Evolutionary conservation across 108 stramenopile genomes (phyloP), one percentile per base, ranked within the genome.

Genomic region (Fragilaria radians): DNA sequence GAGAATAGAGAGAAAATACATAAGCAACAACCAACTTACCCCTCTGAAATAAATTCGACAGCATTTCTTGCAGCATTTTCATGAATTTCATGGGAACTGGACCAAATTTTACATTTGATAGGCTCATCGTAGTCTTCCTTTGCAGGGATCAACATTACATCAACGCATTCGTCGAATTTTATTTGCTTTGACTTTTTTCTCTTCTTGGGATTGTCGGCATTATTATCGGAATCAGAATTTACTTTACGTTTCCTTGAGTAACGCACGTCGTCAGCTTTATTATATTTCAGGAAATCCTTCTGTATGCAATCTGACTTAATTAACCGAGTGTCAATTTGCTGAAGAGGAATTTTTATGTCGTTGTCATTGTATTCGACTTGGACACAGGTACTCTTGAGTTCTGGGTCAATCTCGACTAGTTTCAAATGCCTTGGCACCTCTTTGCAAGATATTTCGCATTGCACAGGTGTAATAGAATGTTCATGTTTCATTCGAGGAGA

Each of bases 41-140:
- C 87, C 61, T 88, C 87, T 1, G 60, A 52, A 7, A 74, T 75
- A 67, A 88, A 88, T 48, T 88, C 87, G 1, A 84, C 7, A 4
- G 78, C 62, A 54, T 88, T 88, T 1, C 87, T 57, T 26, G 75
- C 59, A 9, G 81, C 83, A 53, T 84, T 84, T 28, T 78, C 66
- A 19, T 82, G 71, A 1, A 88, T 57, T 26, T 84, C 83, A 26
- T 52, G 52, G 7, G 71, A 72, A 56, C 71, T 79, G n/a, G 71
- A 68, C 83, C 83, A 88, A 32, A 88, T 26, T 31, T 70, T 67
- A 47, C 61, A 56, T 32, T 70, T 50, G 21, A 74, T 70, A 2
- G 74, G 68, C 45, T 67, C 51, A 32, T 73, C 73, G 57, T 88
- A 88, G 47, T 88, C 87, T 18, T 48, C 53, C 22, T 73, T 71